A percentile compares a stretch with the other conserved stretches of the same genome.
These are phyloP conservation scores for Epichloe sp. DNA, from an alignment of 2,329 filamentous ascomycete genomes.

Conservation along the genomic window DNA sequence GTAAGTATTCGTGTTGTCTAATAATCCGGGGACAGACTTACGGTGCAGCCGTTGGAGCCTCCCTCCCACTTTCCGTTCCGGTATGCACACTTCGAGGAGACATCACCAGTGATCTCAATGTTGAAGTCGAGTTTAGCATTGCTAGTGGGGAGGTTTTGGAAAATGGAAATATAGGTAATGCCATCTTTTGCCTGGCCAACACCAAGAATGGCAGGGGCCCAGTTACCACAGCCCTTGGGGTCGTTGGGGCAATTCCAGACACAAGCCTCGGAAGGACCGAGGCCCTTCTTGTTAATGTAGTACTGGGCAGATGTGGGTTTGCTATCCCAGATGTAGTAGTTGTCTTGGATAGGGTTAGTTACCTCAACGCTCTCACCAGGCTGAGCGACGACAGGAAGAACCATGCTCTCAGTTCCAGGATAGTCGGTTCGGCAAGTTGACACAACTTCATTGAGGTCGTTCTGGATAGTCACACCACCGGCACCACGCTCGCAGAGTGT, in stretches of 20 bases:
- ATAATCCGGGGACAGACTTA: conserved; percentile 35
- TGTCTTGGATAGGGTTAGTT: conserved; percentile 58
- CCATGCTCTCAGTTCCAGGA: conserved; percentile 82
- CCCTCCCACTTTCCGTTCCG: conserved; percentile 48
- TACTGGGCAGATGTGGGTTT: conserved; percentile 79
- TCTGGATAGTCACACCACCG: conserved; percentile 59
- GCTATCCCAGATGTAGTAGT: conserved; percentile 69
- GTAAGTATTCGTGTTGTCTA: background rate
- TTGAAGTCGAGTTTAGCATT: conserved; percentile 59
- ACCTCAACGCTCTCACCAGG: conserved; percentile 49
- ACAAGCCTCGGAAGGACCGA: conserved; percentile 55
- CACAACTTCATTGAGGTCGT: conserved; percentile 53
- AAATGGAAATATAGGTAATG: conserved; percentile 68
- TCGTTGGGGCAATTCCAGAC: conserved; percentile 48
- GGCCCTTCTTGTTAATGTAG: conserved; percentile 81
- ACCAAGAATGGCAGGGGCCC: conserved; percentile 74
- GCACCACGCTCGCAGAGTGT: conserved; percentile 65
- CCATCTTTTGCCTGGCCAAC: conserved; percentile 54
- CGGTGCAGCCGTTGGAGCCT: conserved; percentile 58
- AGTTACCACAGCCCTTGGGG: conserved; percentile 59
- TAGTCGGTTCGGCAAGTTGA: conserved; percentile 92
- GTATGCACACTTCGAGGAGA: conserved; percentile 44
- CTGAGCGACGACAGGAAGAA: conserved; percentile 55
- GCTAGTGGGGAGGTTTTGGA: conserved; percentile 71
- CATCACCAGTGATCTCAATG: conserved; percentile 61